Evolutionary conservation across 805 yeast genomes (phyloP), one percentile per base, ranked within the genome.

Genomic region (Clavispora fructus): DNA sequence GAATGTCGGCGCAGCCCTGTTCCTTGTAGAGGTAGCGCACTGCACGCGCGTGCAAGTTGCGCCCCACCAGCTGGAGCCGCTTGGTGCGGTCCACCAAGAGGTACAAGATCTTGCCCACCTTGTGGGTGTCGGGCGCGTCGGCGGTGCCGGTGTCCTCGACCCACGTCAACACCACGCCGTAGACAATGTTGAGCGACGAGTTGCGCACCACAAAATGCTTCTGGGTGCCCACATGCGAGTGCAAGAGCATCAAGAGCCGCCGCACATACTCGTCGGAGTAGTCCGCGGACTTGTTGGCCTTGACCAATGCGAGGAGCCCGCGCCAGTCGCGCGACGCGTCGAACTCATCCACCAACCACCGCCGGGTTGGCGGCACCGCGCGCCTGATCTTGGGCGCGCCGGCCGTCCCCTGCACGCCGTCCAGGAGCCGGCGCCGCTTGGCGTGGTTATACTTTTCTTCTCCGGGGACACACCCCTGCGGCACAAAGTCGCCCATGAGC

Each of bases 311-410:
- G 13, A 68, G 64, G 39, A 79, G 64, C 29, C 76, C 71, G n/a
- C 68, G 57, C 70, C 78, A 71, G 52, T 80, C 85, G 33, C 83
- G 64, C 16, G 64, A 62, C 25, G 73, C 55, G 48, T 75, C 72
- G 54, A 78, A 76, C 47, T 71, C 76, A 53, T 81, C 85, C 23
- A 80, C 85, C 37, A 80, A 65, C 86, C 86, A 80, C 40, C 65
- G 56, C 48, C 75, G 58, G 41, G 63, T 68, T 2, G 74, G 70
- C 1, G 59, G 50, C 4, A 56, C 39, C 7, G 42, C 28, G 42
- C 53, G 43, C 39, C 53, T 40, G 8, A 40, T 27, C 14, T 47
- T 49, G 8, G 33, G 25, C 8, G 39, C 43, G 1, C 39, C 33
- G 16, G 29, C 44, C 12, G 47, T 47, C 8, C 52, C 40, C 23